These are phyloP conservation scores for Fusarium solani-melongenae DNA, from an alignment of 2,329 filamentous ascomycete genomes.

Conservation along the genomic window DNA sequence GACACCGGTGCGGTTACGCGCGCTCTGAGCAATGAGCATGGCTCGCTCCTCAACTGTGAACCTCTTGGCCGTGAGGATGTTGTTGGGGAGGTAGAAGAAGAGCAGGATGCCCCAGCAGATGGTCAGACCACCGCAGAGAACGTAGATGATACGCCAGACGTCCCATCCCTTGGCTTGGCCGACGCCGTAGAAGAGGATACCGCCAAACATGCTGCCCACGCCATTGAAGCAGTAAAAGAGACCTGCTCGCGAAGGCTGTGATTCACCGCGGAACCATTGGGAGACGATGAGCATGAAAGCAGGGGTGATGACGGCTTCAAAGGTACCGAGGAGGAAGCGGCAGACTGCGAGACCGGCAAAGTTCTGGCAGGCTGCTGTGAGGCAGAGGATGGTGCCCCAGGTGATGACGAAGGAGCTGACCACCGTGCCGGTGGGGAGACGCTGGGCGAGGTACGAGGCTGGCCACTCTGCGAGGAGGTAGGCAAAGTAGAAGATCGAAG, in stretches of 20 bases:
- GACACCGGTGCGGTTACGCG: conserved; percentile 58
- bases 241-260: conserved; percentile 60
- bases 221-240: conserved; percentile 58
- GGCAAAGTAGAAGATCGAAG: conserved; percentile 66
- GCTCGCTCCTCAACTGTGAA: conserved; percentile 42
- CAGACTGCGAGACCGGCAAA: conserved; percentile 58
- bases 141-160: conserved; percentile 66
- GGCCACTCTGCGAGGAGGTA: conserved; percentile 57
- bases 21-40: conserved; percentile 72
- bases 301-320: conserved; percentile 61
- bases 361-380: conserved; percentile 54
- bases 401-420: conserved; percentile 48
- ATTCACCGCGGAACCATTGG: conserved; percentile 60
- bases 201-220: conserved; percentile 55
- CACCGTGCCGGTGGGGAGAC: conserved; percentile 48
- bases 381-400: conserved; percentile 57
- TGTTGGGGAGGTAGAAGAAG: conserved; percentile 59
- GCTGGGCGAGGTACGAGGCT: conserved; percentile 50
- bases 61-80: conserved; percentile 51
- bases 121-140: conserved; percentile 60
- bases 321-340: conserved; percentile 59
- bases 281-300: conserved; percentile 63
- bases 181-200: conserved; percentile 62
- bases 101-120: conserved; percentile 60
- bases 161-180: conserved; percentile 59